These are phyloP conservation scores for Ammopiptanthus mongolicus DNA, from an alignment of 306 rosid genomes.

Conservation along the genomic window DNA sequence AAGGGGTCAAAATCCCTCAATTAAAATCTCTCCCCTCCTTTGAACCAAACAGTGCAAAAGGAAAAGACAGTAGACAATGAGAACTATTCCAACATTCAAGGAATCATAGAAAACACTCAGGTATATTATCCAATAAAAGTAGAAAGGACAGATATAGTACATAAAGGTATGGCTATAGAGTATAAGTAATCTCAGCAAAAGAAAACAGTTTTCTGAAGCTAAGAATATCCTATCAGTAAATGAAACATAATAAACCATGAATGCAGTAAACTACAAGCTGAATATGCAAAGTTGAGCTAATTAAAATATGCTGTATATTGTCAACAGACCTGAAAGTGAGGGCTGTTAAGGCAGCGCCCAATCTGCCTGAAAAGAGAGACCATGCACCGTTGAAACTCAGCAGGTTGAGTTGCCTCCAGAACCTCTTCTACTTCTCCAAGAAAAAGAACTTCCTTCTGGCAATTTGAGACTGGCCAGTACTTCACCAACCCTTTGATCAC, in stretches of 20 bases:
- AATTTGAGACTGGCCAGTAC: constrained; percentile 71
- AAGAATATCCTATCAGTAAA: constrained; percentile 4
- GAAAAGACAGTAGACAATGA: background rate
- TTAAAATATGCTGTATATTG: background rate
- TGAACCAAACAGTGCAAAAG: no score
- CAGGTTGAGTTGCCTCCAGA: constrained; percentile 43
- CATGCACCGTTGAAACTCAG: constrained; percentile 48
- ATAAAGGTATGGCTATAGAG: background rate
- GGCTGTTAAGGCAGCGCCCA: constrained; percentile 63
- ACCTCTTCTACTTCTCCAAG: constrained; percentile 62
- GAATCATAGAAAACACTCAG: constrained; percentile 6
- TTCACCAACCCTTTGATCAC: constrained; percentile 65
- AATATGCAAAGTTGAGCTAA: background rate
- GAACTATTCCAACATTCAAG: constrained; percentile 13
- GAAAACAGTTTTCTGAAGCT: background rate
- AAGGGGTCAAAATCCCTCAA: no score
- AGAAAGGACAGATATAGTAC: background rate
- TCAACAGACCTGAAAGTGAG: constrained; percentile 62
- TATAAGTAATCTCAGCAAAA: constrained; percentile 3
- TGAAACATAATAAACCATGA: background rate
- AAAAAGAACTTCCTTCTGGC: constrained; percentile 74
- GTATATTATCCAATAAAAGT: background rate
- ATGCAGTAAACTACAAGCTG: background rate
- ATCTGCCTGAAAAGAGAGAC: constrained; percentile 55
- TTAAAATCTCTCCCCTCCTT: no score